Evolutionary conservation across 108 stramenopile species (phyloP), one percentile per base, ranked within the genome.

Genomic region (Hondaea fermentalgiana): DNA sequence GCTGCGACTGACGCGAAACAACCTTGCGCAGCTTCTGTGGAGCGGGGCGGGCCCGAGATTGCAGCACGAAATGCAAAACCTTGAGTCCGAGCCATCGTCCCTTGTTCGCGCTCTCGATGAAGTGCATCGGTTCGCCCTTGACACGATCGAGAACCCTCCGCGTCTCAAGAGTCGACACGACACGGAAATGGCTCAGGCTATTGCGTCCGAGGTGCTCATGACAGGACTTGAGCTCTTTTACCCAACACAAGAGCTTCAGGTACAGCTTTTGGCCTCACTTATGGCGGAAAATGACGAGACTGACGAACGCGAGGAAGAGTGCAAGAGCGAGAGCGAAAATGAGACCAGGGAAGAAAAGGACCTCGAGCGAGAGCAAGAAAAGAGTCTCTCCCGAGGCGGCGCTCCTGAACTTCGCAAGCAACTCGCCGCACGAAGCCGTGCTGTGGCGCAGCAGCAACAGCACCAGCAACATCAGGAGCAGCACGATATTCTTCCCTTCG

Each of bases 141-240:
- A 72, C 88, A 83, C 89, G 16, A 88, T 91, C 35, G 88, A 91
- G n/a, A 89, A 88, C 72, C 88, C 87, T 5, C 88, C 91, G 16
- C 51, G 44, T 28, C 55, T 90, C 25, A 72, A 35, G 5, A 72
- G 69, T 44, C 58, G 44, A 23, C 72, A 19, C 25, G 89, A 21
- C 44, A 29, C 6, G 21, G 88, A 29, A 60, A 88, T 83, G 44
- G 76, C 90, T 35, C 91, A 91, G 55, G 44, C 23, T 35, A 88
- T 89, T 23, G 91, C 91, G 14, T 90, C 91, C 29, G 25, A 49
- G 25, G 88, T 89, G 5, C 90, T 91, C 42, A 89, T 90, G 44
- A 90, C 88, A 5, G 91, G 91, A 4, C 89, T 91, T 4, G 91
- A 91, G 43, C 53, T 91, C 5, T 91, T 91, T 47, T 91, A 90